These are phyloP conservation scores for Phytophthora palmivora DNA, from an alignment of 352 stramenopile genomes.

Conservation along the genomic window DNA sequence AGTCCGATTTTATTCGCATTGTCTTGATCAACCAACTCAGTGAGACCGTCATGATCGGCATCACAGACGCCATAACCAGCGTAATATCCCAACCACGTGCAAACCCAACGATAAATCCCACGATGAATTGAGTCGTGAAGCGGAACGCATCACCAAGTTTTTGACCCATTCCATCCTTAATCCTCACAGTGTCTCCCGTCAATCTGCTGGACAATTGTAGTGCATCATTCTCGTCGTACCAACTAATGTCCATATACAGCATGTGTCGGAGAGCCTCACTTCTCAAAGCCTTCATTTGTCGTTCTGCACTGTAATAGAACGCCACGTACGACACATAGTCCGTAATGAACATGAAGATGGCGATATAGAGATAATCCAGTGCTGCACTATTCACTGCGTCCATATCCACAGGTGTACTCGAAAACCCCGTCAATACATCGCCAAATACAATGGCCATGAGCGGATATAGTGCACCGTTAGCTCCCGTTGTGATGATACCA, in stretches of 20 bases:
- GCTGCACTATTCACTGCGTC: slow-evolving; percentile 38
- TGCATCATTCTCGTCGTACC: slow-evolving; percentile 51
- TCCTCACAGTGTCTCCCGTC: slow-evolving; percentile 43
- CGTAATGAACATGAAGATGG: slow-evolving; percentile 47
- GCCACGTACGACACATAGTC: slow-evolving; percentile 38
- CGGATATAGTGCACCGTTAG: no score
- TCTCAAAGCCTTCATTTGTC: no score
- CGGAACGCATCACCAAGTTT: slow-evolving; percentile 48
- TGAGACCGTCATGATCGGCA: slow-evolving; percentile 39
- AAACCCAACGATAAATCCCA: no score
- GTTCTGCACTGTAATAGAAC: no score
- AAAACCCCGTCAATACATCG: no score
- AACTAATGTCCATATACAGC: slow-evolving; percentile 55
- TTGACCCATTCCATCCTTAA: slow-evolving; percentile 56
- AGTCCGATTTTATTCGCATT: slow-evolving; percentile 25
- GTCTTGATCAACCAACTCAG: slow-evolving; percentile 44
- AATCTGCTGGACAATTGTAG: slow-evolving; percentile 44
- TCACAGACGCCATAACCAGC: slow-evolving; percentile 42
- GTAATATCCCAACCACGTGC: slow-evolving; percentile 49
- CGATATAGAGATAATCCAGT: slow-evolving; percentile 39
- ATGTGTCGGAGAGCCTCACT: no score
- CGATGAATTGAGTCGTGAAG: slow-evolving; percentile 38
- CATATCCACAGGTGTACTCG: no score
- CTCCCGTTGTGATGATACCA: no score
- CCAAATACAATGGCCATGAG: no score